Evolutionary conservation across 495 filamentous ascomycete species (phyloP), one percentile per base, ranked within the genome.

Genomic region (Acidiella bohemica): DNA sequence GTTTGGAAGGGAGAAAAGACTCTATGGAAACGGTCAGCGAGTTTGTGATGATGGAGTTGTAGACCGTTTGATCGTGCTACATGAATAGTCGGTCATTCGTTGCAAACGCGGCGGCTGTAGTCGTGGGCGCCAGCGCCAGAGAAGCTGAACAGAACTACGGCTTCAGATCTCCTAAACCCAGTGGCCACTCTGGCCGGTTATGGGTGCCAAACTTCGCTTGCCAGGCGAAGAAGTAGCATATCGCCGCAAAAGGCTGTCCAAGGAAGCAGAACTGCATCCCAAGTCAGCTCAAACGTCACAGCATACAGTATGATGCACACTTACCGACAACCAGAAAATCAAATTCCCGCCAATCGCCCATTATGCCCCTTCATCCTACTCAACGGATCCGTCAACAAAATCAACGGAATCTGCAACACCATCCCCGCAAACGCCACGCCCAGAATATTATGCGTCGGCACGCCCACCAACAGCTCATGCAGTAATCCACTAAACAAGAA

Each of bases 201-300:
- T 41, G 10, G 51, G 75, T 86, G 14, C 90, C 90, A 56, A 93
- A 93, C 62, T 97, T 97, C 14, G 84, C 86, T 59, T 95, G 88
- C 90, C 90, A 97, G 11, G 86, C 90, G 56, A 93, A 95, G 59
- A 93, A 97, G 58, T 97, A 97, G 46, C 90, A 56, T 24, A 96
- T 57, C 2, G 82, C 85, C 0, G 83, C 88, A 26, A 95, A 65
- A 9, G 90, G 90, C 67, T 97, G 90, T 0, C 90, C 90, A 0
- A 96, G 75, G 12, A 97, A 68, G 45, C 84, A 93, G 55, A 97
- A 97, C 20, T 37, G 25, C 13, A 12, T 12, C 11, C 10, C 13
- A 7, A 3, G 14, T 37, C 34, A 37, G 34, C 22, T 24, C 20
- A 25, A 9, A 23, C 13, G 8, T 4, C 10, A 23, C 34, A 37